Base-by-base conservation (phyloP, 2,329 filamentous ascomycete species). In the Chaetomiaceae sp. region DNA sequence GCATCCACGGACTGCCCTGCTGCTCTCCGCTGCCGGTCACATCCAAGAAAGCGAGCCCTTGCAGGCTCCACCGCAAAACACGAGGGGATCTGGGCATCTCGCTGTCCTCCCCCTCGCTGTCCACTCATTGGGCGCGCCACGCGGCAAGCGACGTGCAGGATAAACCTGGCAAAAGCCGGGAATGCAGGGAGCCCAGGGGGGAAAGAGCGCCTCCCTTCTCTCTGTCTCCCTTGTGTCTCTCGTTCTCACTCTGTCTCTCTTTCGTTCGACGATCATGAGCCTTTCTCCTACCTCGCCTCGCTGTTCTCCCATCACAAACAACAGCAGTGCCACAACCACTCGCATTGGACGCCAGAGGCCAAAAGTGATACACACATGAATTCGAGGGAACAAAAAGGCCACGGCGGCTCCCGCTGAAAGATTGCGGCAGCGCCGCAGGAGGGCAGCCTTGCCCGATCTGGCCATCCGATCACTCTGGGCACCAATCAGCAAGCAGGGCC, bases 401-500 rank as follows among this genome's bases (percentile, higher is more conserved):
- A 24, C 12, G 18, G 10, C 35, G 5, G 19, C 17, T 18, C 34
- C 11, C 11, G 34, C 19, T 18, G 34, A 19, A 22, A 37, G 8
- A 17, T 22, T 20, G 15, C 17, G 14, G 5, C 12, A 10, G 17
- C 11, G 19, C 14, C 35, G 19, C 15, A 24, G 10, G 11, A 24
- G 19, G 29, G 22, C 14, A 7, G 18, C 27, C 40, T 37, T 38
- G 32, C 47, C 47, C 53, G 48, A 53, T 55, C 48, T 47, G 37
- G 46, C 35, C 44, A 29, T 44, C 40, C 50, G 51, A 48, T 48
- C 38, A 26, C 17, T 49, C 51, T 50, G 52, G 52, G 51, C 54
- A 51, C 54, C 54, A 56, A 56, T 56, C 52, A 56, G 36, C 38
- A 37, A 26, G 42, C 29, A 40, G 19, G 29, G 19, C 20, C 9